These are phyloP conservation scores for Ramularia endophylla DNA, from an alignment of 2,329 filamentous ascomycete genomes.

Conservation along the genomic window DNA sequence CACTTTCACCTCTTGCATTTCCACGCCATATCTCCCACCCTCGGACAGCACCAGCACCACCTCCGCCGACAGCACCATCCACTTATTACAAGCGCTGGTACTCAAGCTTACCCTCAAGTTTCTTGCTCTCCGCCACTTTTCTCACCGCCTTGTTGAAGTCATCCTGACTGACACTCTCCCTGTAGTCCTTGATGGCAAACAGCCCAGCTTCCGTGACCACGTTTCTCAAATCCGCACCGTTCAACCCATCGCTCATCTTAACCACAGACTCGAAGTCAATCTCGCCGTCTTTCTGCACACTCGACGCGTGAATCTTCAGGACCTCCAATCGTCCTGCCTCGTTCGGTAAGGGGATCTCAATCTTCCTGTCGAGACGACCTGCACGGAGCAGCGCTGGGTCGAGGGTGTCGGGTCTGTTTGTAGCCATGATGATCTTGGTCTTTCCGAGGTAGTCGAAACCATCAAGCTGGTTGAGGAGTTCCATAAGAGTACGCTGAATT, in stretches of 20 bases:
- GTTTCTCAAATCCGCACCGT: slow-evolving; percentile 94
- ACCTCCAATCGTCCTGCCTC: slow-evolving; percentile 95
- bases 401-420: slow-evolving; percentile 92
- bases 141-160: slow-evolving; percentile 99
- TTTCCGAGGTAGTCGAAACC: slow-evolving; percentile 99
- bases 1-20: not conserved
- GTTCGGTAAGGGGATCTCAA: slow-evolving; percentile 95
- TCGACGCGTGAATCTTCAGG: slow-evolving; percentile 89
- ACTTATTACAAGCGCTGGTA: slow-evolving; percentile 78
- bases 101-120: slow-evolving; percentile 95
- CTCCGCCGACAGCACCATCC: not conserved
- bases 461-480: slow-evolving; percentile 95
- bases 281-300: slow-evolving; percentile 84
- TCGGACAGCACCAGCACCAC: not conserved
- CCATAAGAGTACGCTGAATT: slow-evolving; percentile 98
- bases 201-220: slow-evolving; percentile 96
- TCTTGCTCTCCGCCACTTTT: slow-evolving; percentile 97
- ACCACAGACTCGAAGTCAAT: slow-evolving; percentile 99
- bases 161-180: slow-evolving; percentile 93
- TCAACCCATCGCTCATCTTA: slow-evolving; percentile 99
- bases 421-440: slow-evolving; percentile 99
- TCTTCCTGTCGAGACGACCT: slow-evolving; percentile 91
- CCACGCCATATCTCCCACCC: not conserved
- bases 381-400: slow-evolving; percentile 90
- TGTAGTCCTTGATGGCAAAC: slow-evolving; percentile 97